Evolutionary conservation across 768 basidiomycete genomes (phyloP).

Genomic region (Hypholoma fasciculare): DNA sequence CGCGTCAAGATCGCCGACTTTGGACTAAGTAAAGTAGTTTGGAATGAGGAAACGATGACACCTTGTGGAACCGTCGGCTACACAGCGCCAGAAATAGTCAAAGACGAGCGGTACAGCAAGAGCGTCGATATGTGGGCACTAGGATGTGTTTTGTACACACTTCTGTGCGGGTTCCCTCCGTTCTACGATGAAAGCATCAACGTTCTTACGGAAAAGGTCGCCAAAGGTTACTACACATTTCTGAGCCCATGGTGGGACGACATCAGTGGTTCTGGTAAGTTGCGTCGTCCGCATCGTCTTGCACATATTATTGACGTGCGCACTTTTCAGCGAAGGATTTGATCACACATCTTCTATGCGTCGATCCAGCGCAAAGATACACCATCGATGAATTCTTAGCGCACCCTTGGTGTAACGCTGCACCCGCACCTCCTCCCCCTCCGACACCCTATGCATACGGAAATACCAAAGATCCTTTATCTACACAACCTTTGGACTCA

Average conservation of each 20-base stretch:
- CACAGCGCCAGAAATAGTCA: constrained; percentile 99
- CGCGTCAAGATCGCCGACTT: constrained; percentile 99
- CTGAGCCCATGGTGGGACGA: constrained; percentile 99
- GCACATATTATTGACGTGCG: background rate
- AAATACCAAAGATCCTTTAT: constrained; percentile 31
- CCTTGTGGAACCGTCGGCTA: constrained; percentile 99
- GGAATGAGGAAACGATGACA: constrained; percentile 99
- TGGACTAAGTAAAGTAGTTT: constrained; percentile 94
- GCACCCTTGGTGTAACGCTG: constrained; percentile 92
- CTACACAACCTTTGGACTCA: constrained; percentile 69
- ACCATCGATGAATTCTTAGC: constrained; percentile 97
- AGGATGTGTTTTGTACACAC: constrained; percentile 97
- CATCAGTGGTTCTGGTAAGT: constrained; percentile 74
- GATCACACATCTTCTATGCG: constrained; percentile 91
- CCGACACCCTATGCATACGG: constrained; percentile 61
- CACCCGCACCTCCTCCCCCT: constrained; percentile 59
- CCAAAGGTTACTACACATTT: constrained; percentile 96
- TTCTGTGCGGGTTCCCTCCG: constrained; percentile 96
- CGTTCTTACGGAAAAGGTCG: constrained; percentile 97
- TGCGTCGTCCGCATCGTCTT: background rate
- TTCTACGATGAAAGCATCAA: constrained; percentile 99
- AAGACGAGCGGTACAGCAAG: constrained; percentile 95
- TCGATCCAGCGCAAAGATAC: constrained; percentile 93
- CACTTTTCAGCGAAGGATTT: constrained; percentile 79
- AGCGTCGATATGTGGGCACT: constrained; percentile 99